Evolutionary conservation across 2,329 filamentous ascomycete species (phyloP).

Genomic region (Thelonectria olida): DNA sequence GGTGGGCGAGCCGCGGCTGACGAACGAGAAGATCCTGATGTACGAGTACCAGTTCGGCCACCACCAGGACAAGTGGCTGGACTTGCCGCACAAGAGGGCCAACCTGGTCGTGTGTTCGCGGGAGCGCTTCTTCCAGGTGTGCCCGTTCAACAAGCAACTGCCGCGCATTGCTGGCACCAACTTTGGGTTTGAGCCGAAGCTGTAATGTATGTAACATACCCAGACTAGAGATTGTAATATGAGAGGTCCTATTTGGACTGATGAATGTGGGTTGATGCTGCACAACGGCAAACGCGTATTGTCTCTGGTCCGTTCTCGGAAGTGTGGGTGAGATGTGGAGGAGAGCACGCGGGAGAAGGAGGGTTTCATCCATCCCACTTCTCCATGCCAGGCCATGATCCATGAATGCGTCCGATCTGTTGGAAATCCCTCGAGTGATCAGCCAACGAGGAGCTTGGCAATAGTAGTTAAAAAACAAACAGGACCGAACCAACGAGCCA

Average conservation of each 20-base stretch:
- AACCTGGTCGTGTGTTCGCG: conserved; percentile 71
- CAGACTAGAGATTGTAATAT: no score
- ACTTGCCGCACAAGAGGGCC: conserved; percentile 76
- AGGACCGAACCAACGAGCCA: no score
- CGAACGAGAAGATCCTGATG: conserved; percentile 72
- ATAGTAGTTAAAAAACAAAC: no score
- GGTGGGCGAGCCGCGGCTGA: conserved; percentile 77
- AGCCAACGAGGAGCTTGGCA: no score
- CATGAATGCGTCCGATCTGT: no score
- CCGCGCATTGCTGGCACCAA: conserved; percentile 62
- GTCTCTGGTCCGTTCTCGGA: neutral
- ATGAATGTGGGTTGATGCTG: no score
- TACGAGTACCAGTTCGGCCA: conserved; percentile 81
- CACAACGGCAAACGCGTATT: no score
- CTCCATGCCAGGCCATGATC: no score
- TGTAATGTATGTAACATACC: conserved; percentile 43
- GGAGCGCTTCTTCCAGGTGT: conserved; percentile 75
- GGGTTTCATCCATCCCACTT: neutral
- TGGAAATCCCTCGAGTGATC: no score
- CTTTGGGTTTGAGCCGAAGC: conserved; percentile 62
- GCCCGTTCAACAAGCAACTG: conserved; percentile 63
- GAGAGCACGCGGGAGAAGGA: neutral
- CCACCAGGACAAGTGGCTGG: conserved; percentile 75
- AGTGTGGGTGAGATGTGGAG: neutral
- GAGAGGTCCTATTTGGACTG: no score